Conservation (phyloP, 192 early-diverging fungal species). For the Gaertneriomyces sp. region DNA sequence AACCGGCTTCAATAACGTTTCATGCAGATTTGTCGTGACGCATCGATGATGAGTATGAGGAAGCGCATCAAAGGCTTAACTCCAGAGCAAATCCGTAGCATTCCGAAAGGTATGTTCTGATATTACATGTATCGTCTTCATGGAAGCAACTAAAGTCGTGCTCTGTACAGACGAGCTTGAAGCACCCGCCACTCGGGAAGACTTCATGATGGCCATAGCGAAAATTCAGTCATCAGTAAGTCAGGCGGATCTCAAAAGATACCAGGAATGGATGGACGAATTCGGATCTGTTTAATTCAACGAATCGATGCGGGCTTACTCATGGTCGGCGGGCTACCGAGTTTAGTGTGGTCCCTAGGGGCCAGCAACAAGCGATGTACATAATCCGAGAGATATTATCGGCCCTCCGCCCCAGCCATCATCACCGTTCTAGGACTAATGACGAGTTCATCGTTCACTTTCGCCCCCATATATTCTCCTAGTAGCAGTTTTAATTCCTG, state of each 20-base stretch:
- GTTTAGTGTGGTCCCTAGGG: no score
- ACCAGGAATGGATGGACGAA: constrained; percentile 63
- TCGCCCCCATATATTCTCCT: constrained; percentile 52
- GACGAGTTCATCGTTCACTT: constrained; percentile 53
- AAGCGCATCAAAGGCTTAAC: constrained; percentile 52
- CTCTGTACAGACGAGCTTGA: constrained; percentile 51
- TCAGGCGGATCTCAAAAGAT: constrained; percentile 54
- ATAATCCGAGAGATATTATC: no score
- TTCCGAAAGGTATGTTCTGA: constrained; percentile 48
- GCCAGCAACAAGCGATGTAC: no score
- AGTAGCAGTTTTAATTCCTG: constrained; percentile 50
- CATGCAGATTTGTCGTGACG: constrained; percentile 51
- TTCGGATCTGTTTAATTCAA: constrained; percentile 35
- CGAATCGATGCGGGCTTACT: no score
- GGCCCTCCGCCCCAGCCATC: constrained; percentile 40
- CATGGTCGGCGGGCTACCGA: no score
- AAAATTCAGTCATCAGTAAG: constrained; percentile 59
- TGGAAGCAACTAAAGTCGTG: not conserved
- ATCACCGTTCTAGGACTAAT: constrained; percentile 54
- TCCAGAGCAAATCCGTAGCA: constrained; percentile 50
- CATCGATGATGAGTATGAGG: constrained; percentile 58
- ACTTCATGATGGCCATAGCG: constrained; percentile 47
- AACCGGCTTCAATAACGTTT: not conserved
- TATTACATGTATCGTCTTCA: constrained; percentile 12
- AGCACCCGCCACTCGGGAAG: constrained; percentile 45